These are phyloP conservation scores for Geotrichum cucujoidarum DNA, from an alignment of 1,139 yeast genomes.

Conservation along the genomic window DNA sequence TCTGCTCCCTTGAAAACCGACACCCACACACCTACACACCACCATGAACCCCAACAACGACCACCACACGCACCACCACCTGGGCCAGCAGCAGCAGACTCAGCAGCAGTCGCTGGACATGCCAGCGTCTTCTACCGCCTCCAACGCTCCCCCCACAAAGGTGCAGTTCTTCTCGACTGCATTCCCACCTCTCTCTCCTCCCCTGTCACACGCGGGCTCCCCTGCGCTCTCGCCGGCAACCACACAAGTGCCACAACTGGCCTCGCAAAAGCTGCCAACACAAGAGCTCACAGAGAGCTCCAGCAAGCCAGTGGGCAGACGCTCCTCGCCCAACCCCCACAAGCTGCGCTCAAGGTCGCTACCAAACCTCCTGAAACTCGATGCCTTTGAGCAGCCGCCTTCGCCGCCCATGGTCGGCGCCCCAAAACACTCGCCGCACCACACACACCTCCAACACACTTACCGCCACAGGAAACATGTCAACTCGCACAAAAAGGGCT, in stretches of 20 bases:
- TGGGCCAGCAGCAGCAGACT: conserved; percentile 18
- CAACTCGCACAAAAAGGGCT: conserved; percentile 13
- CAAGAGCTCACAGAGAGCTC: background rate
- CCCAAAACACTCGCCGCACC: conserved; percentile 10
- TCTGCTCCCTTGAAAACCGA: background rate
- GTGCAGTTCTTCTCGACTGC: conserved; percentile 3
- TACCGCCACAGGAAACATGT: conserved; percentile 12
- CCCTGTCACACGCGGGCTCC: conserved; percentile 5
- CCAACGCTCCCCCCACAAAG: background rate
- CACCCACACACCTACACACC: too few species aligned
- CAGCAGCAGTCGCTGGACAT: conserved; percentile 12
- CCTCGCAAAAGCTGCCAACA: background rate
- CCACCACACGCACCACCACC: conserved; percentile 7
- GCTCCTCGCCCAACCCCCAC: conserved; percentile 18
- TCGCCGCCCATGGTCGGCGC: conserved; percentile 14
- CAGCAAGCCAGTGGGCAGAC: conserved; percentile 2
- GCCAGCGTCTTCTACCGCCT: background rate
- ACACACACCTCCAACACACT: conserved; percentile 10
- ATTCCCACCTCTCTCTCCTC: conserved; percentile 7
- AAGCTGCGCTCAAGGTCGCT: conserved; percentile 28
- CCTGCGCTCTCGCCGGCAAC: conserved; percentile 6
- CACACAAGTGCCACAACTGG: conserved; percentile 5
- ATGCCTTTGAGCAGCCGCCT: background rate
- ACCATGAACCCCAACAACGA: conserved; percentile 9
- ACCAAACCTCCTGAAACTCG: conserved; percentile 23